Evolutionary conservation across 2,329 filamentous ascomycete species (phyloP).

Genomic region (Proliferodiscus dingleyae): DNA sequence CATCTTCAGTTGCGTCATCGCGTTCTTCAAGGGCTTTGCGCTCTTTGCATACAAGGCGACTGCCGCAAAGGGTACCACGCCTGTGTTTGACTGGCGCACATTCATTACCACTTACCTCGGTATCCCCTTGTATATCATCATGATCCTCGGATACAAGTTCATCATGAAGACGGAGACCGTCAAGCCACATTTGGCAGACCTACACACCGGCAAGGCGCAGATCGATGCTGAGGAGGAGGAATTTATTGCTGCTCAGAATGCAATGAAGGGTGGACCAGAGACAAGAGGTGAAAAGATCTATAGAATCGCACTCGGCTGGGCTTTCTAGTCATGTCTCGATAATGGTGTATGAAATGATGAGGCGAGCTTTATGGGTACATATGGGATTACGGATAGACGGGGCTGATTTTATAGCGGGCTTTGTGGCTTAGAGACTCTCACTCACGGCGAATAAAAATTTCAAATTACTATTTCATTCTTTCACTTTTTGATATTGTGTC

Average conservation of each 20-base stretch:
- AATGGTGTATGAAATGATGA: background rate
- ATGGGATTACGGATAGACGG: too few relatives aligned
- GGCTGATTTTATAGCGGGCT: too few relatives aligned
- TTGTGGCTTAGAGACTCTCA: too few relatives aligned
- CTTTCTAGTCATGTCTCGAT: slow-evolving; percentile 12
- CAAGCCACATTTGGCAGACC: slow-evolving; percentile 46
- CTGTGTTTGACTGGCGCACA: slow-evolving; percentile 56
- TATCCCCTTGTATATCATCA: slow-evolving; percentile 56
- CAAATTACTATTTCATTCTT: too few relatives aligned
- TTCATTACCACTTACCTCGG: slow-evolving; percentile 61
- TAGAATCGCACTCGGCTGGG: slow-evolving; percentile 20
- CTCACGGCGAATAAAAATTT: too few relatives aligned
- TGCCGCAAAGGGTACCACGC: slow-evolving; percentile 33
- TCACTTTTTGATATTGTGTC: too few relatives aligned
- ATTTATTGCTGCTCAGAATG: slow-evolving; percentile 18
- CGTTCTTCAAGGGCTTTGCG: slow-evolving; percentile 77
- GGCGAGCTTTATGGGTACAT: too few relatives aligned
- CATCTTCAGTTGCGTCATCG: slow-evolving; percentile 65
- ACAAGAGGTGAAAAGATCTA: slow-evolving; percentile 23
- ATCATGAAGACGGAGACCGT: slow-evolving; percentile 39
- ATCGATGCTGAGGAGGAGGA: slow-evolving; percentile 55
- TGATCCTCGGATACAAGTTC: slow-evolving; percentile 53
- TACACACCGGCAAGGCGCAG: slow-evolving; percentile 52
- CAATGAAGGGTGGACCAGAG: slow-evolving; percentile 19
- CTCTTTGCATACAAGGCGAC: slow-evolving; percentile 61